These are phyloP conservation scores for Cynanchum wilfordii DNA, from an alignment of 257 asterid genomes.

Conservation along the genomic window DNA sequence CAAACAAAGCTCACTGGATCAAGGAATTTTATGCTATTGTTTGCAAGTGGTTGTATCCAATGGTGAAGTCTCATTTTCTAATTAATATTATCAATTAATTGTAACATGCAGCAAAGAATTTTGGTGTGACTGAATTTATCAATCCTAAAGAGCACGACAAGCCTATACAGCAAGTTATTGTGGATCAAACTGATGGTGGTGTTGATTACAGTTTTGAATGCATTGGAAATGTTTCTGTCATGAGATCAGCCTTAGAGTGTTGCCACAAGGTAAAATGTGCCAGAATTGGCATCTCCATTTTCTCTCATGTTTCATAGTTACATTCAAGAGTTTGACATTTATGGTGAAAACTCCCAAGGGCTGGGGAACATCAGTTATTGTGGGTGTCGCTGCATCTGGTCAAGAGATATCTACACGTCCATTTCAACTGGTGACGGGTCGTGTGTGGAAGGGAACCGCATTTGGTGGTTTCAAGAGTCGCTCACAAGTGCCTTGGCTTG, in stretches of 20 bases:
- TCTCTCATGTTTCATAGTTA: background rate
- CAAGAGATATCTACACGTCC: constrained; percentile 98
- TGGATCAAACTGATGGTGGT: constrained; percentile 92
- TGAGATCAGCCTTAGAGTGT: constrained; percentile 97
- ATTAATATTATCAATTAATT: constrained; percentile 3
- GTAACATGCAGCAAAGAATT: constrained; percentile 57
- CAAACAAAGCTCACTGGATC: background rate
- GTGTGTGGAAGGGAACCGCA: constrained; percentile 99
- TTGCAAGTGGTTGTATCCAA: background rate
- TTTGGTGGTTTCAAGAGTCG: constrained; percentile 98
- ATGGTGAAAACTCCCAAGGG: constrained; percentile 44
- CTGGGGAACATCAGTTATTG: constrained; percentile 98
- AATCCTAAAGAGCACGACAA: constrained; percentile 92
- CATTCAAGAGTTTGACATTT: constrained; percentile 10
- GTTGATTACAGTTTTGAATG: constrained; percentile 98
- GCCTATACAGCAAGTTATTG: constrained; percentile 91
- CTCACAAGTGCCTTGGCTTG: constrained; percentile 96
- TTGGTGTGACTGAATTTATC: constrained; percentile 92
- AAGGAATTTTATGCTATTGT: background rate
- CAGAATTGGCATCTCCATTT: background rate
- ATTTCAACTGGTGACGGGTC: constrained; percentile 96
- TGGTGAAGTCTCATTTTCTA: background rate
- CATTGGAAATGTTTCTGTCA: constrained; percentile 83
- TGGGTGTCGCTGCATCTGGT: constrained; percentile 99
- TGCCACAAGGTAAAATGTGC: constrained; percentile 80